Evolutionary conservation across 192 early-diverging fungal genomes (phyloP).

Genomic region (Coemansia sp.): DNA sequence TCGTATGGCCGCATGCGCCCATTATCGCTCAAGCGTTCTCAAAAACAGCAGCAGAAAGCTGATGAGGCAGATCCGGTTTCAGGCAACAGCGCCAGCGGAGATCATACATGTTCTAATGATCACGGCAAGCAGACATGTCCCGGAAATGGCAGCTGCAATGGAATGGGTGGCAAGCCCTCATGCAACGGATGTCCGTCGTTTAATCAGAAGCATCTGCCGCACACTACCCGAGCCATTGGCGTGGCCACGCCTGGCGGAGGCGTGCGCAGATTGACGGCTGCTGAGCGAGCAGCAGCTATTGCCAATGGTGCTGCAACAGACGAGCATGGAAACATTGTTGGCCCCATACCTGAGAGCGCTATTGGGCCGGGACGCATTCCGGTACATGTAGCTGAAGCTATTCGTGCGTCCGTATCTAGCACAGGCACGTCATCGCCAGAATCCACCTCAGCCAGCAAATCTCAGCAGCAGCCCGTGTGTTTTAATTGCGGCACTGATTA

Average conservation of each 20-base stretch:
- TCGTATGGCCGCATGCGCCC: slow-evolving; percentile 55
- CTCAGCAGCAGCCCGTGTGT: slow-evolving; percentile 44
- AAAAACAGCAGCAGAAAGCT: slow-evolving; percentile 12
- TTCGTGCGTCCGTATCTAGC: slow-evolving; percentile 8
- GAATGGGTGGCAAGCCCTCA: slow-evolving; percentile 66
- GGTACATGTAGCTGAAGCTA: slow-evolving; percentile 34
- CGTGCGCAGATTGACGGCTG: slow-evolving; percentile 38
- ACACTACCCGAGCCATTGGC: slow-evolving; percentile 23
- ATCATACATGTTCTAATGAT: not conserved
- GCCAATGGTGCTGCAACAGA: slow-evolving; percentile 51
- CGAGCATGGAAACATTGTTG: slow-evolving; percentile 51
- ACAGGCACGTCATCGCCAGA: not conserved
- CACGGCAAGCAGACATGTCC: slow-evolving; percentile 62
- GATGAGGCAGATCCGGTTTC: not conserved
- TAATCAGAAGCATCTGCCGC: slow-evolving; percentile 60
- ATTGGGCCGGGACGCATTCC: slow-evolving; percentile 36
- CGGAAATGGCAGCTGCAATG: slow-evolving; percentile 74
- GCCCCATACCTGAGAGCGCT: slow-evolving; percentile 41
- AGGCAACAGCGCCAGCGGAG: not conserved
- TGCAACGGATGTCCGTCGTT: slow-evolving; percentile 75
- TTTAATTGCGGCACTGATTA: slow-evolving; percentile 74
- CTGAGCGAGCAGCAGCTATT: slow-evolving; percentile 52
- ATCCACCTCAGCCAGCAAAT: not conserved
- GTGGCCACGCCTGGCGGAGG: slow-evolving; percentile 3
- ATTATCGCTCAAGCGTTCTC: slow-evolving; percentile 43